Evolutionary conservation across 768 basidiomycete genomes (phyloP).

Genomic region (Mycena chlorophos): DNA sequence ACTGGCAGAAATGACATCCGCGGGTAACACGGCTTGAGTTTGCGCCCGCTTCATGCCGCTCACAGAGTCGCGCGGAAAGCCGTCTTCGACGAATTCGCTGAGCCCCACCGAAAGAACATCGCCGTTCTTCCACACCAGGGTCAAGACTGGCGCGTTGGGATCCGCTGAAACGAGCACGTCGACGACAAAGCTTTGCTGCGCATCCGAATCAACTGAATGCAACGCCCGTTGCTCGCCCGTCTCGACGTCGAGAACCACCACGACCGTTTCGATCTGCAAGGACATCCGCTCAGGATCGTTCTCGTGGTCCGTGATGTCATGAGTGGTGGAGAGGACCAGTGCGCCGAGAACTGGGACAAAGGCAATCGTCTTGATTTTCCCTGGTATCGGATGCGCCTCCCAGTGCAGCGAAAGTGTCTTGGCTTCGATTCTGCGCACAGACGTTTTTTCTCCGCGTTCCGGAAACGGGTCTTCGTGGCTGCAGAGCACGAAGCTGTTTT

Average conservation of each 20-base stretch:
- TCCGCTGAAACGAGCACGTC: conserved; percentile 11
- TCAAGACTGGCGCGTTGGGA: not conserved
- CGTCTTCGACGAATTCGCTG: conserved; percentile 5
- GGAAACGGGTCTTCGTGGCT: conserved; percentile 7
- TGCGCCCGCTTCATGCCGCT: too few relatives aligned
- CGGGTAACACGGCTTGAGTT: too few relatives aligned
- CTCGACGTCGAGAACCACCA: conserved; percentile 11
- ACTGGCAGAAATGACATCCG: too few relatives aligned
- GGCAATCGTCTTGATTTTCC: conserved; percentile 8
- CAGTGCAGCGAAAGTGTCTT: conserved; percentile 8
- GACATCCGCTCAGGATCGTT: conserved; percentile 14
- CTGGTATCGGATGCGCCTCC: conserved; percentile 10
- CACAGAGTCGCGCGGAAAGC: too few relatives aligned
- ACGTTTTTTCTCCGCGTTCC: conserved; percentile 7
- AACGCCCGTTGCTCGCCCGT: conserved; percentile 14
- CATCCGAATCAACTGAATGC: conserved; percentile 10
- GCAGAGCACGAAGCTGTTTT: conserved; percentile 13
- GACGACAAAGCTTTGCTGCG: conserved; percentile 9
- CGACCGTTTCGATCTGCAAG: conserved; percentile 9
- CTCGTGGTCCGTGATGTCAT: conserved; percentile 11
- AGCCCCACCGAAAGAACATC: conserved; percentile 9
- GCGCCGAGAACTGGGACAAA: conserved; percentile 4
- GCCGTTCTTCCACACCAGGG: conserved; percentile 9
- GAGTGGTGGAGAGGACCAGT: conserved; percentile 10
- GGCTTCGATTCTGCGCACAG: conserved; percentile 8